These are phyloP conservation scores for Phytophthora aleatoria DNA, from an alignment of 352 stramenopile genomes.

Conservation along the genomic window DNA sequence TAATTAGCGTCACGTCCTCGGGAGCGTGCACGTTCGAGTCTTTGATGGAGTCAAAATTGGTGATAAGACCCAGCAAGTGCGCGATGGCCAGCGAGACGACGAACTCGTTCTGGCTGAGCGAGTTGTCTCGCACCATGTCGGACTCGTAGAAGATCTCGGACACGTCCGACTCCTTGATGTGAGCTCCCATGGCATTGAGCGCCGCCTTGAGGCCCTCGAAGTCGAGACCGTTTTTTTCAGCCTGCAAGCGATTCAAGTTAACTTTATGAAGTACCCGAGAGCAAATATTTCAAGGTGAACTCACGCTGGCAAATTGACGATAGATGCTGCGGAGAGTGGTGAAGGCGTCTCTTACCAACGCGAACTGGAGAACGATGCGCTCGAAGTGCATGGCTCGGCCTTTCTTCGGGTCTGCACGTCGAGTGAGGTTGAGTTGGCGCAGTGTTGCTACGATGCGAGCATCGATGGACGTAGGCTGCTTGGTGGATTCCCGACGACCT, in stretches of 20 bases:
- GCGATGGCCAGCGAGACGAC: conserved; percentile 84
- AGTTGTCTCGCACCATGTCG: conserved; percentile 89
- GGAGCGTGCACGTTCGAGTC: conserved; percentile 35
- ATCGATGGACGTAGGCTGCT: conserved; percentile 61
- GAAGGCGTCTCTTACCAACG: conserved; percentile 65
- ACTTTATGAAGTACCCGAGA: not conserved
- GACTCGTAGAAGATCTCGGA: conserved; percentile 87
- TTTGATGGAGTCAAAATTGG: conserved; percentile 64
- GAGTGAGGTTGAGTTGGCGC: conserved; percentile 60
- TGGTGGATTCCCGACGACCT: conserved; percentile 37
- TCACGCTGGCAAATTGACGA: conserved; percentile 58
- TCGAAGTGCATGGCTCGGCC: conserved; percentile 71
- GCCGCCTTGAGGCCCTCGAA: conserved; percentile 72
- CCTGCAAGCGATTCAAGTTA: conserved; percentile 26
- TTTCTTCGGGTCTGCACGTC: conserved; percentile 49
- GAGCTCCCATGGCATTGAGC: conserved; percentile 57
- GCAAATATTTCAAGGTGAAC: conserved; percentile 18
- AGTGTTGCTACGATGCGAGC: conserved; percentile 71
- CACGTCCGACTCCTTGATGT: conserved; percentile 75
- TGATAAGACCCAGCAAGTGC: conserved; percentile 83
- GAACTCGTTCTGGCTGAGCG: conserved; percentile 87
- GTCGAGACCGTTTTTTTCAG: conserved; percentile 59
- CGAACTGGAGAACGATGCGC: conserved; percentile 78
- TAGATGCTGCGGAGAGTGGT: conserved; percentile 72
- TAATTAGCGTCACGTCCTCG: conserved; percentile 42